A percentile compares a stretch with the other conserved stretches of the same genome.
Conservation (phyloP, 2,329 filamentous ascomycete genomes). For the Scedosporium aurantiacum region DNA sequence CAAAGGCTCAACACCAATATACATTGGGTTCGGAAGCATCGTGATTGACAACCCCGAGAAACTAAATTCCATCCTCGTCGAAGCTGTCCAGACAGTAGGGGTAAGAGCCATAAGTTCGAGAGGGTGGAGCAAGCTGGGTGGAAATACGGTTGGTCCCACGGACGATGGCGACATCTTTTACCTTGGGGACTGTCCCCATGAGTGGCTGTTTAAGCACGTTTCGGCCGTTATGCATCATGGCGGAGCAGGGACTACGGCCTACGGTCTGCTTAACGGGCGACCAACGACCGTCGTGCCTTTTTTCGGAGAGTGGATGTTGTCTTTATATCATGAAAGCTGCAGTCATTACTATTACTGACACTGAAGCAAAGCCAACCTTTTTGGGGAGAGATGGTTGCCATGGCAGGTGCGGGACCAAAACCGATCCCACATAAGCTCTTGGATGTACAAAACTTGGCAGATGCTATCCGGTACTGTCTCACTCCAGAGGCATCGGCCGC, state of each 20-base stretch:
- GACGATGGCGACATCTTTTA: slow-evolving; percentile 48
- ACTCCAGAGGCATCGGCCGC: slow-evolving; percentile 47
- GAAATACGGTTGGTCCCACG: slow-evolving; percentile 20
- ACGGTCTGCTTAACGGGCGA: slow-evolving; percentile 58
- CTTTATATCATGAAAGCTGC: not conserved
- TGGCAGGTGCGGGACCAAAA: slow-evolving; percentile 51
- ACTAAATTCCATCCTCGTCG: slow-evolving; percentile 61
- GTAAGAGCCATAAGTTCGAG: slow-evolving; percentile 63
- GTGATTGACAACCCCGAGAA: slow-evolving; percentile 60
- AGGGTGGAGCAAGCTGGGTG: slow-evolving; percentile 64
- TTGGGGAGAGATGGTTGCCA: slow-evolving; percentile 61
- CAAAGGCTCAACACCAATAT: slow-evolving; percentile 50
- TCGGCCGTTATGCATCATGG: slow-evolving; percentile 62
- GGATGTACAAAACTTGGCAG: slow-evolving; percentile 50
- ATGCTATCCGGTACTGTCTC: slow-evolving; percentile 60
- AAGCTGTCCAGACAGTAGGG: slow-evolving; percentile 53
- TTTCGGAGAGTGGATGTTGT: slow-evolving; percentile 48
- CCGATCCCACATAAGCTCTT: slow-evolving; percentile 60
- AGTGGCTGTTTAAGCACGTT: slow-evolving; percentile 64
- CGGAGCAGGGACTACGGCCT: slow-evolving; percentile 68
- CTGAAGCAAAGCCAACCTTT: slow-evolving; percentile 44
- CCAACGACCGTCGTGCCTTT: slow-evolving; percentile 71
- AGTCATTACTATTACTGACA: not conserved
- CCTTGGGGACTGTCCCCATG: slow-evolving; percentile 64
- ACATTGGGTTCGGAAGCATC: slow-evolving; percentile 68